Evolutionary conservation across 2,329 filamentous ascomycete species (phyloP).

Genomic region (Cladobotryum mycophilum): DNA sequence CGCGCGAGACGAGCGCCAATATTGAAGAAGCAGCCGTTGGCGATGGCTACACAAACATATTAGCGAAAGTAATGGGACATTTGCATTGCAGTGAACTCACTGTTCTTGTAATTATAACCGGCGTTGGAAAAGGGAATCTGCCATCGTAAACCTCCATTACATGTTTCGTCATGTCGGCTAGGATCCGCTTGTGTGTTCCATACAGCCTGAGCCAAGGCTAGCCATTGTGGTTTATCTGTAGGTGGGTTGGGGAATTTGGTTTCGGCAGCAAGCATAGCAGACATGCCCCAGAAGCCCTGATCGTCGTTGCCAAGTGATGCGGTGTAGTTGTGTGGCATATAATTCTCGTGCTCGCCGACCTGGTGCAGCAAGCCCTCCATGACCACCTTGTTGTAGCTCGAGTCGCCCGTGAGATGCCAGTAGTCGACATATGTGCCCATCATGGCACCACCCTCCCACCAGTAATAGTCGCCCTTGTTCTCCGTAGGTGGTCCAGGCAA

Average conservation of each 20-base stretch:
- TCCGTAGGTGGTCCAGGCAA: constrained; percentile 47
- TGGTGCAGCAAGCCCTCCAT: constrained; percentile 53
- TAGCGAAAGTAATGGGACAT: neutral
- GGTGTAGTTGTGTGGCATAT: constrained; percentile 55
- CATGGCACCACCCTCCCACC: constrained; percentile 67
- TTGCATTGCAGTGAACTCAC: constrained; percentile 23
- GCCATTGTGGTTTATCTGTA: constrained; percentile 49
- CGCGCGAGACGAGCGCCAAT: constrained; percentile 62
- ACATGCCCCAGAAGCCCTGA: constrained; percentile 64
- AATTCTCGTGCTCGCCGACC: constrained; percentile 50
- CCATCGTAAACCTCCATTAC: constrained; percentile 67
- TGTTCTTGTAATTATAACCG: constrained; percentile 72
- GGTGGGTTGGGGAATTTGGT: constrained; percentile 55
- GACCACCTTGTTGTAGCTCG: constrained; percentile 53
- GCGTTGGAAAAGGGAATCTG: constrained; percentile 69
- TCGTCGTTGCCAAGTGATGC: constrained; percentile 62
- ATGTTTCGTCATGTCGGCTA: constrained; percentile 59
- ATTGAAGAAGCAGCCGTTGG: constrained; percentile 60
- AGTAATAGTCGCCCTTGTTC: constrained; percentile 55
- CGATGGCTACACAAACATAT: constrained; percentile 38
- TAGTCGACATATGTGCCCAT: constrained; percentile 66
- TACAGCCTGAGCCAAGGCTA: constrained; percentile 62
- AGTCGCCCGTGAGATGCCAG: constrained; percentile 61
- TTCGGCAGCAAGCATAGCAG: constrained; percentile 62
- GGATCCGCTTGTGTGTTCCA: constrained; percentile 55